These are phyloP conservation scores for Aquilaria sinensis DNA, from an alignment of 345 rosid species.

Conservation along the genomic window DNA sequence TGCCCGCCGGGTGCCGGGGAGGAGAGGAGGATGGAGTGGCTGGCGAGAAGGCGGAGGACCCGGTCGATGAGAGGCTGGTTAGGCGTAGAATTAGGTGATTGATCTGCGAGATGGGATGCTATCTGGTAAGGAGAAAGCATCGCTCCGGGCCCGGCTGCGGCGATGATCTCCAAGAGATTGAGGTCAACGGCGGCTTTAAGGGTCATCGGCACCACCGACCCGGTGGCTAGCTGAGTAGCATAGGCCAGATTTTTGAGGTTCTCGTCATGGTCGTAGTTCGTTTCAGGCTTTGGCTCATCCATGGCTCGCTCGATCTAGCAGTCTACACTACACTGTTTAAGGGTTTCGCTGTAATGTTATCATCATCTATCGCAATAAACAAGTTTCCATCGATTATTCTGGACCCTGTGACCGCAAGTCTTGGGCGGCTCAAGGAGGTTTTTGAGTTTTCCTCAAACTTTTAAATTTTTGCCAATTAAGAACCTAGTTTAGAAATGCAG, in stretches of 20 bases:
- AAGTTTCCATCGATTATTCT: too few species aligned
- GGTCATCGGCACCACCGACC: constrained; percentile 35
- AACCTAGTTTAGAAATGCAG: too few species aligned
- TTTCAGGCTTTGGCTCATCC: too few species aligned
- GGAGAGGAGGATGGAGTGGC: constrained; percentile 27
- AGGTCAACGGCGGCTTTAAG: constrained; percentile 31
- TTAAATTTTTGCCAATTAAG: too few species aligned
- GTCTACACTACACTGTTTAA: too few species aligned
- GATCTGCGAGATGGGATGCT: constrained; percentile 18
- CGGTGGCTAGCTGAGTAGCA: constrained; percentile 34
- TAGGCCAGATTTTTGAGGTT: constrained; percentile 8
- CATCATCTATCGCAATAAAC: too few species aligned
- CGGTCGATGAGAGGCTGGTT: constrained; percentile 20
- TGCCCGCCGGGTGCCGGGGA: neutral
- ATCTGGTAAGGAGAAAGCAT: constrained; percentile 29
- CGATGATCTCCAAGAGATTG: constrained; percentile 29
- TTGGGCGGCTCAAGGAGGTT: too few species aligned
- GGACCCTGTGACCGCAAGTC: too few species aligned
- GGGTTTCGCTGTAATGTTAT: too few species aligned
- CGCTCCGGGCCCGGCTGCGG: constrained; percentile 26
- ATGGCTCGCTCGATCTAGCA: too few species aligned
- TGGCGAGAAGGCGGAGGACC: constrained; percentile 36
- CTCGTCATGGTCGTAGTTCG: neutral
- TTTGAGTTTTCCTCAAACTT: too few species aligned
- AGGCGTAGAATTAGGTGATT: constrained; percentile 8